These are phyloP conservation scores for Capsella bursapastoris DNA, from an alignment of 345 rosid species.

Conservation along the genomic window DNA sequence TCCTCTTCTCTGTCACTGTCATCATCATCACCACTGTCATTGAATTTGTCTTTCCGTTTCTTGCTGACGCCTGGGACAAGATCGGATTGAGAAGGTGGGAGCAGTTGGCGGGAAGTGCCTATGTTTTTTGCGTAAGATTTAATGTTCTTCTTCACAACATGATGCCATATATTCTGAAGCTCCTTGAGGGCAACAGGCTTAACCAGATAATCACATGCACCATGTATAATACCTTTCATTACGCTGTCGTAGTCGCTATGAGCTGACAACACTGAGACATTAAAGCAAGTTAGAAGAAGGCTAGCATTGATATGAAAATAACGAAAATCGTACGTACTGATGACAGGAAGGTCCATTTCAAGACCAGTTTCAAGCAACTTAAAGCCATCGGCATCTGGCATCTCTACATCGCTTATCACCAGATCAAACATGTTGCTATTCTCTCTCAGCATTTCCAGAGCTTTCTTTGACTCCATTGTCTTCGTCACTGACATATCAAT, in stretches of 20 bases:
- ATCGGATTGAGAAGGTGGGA: conserved; percentile 36
- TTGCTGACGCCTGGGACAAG: conserved; percentile 49
- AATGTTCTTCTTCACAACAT: conserved; percentile 71
- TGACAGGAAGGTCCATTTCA: conserved; percentile 98
- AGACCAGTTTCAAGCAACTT: conserved; percentile 87
- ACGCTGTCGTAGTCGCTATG: conserved; percentile 78
- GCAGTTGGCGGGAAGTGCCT: conserved; percentile 36
- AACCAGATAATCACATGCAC: conserved; percentile 85
- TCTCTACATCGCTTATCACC: conserved; percentile 81
- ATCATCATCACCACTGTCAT: conserved; percentile 37
- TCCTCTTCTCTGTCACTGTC: conserved; percentile 70
- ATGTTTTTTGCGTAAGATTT: conserved; percentile 39
- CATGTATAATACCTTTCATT: conserved; percentile 85
- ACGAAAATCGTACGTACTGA: conserved; percentile 53
- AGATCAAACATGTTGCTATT: conserved; percentile 73
- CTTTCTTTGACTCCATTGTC: conserved; percentile 68
- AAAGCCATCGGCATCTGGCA: conserved; percentile 91
- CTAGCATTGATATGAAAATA: conserved; percentile 7
- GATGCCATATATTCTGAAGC: conserved; percentile 95
- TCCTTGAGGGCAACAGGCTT: conserved; percentile 88
- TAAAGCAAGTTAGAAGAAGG: conserved; percentile 26
- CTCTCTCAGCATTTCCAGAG: conserved; percentile 66
- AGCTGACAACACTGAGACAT: conserved; percentile 76
- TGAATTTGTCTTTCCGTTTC: conserved; percentile 62
- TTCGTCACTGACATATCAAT: conserved; percentile 62